phyloP scores from a whole-genome alignment of 164 flowering plant genomes.

The Saururus chinensis region DNA sequence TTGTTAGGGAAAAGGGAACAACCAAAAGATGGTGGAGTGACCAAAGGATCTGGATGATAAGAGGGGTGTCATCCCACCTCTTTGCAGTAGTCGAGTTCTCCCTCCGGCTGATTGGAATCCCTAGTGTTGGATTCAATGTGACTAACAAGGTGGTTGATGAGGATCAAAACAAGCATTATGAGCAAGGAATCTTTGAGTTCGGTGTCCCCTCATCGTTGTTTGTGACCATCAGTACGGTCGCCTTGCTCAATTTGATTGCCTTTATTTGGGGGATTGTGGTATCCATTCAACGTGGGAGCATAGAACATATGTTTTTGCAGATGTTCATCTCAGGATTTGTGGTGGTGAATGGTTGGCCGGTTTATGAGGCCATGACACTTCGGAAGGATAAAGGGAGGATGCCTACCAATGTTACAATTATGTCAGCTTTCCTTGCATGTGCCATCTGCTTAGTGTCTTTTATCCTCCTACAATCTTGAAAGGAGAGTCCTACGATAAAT shows the following conservation, averaged over 20 bases:
- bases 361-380: conserved; percentile 55
- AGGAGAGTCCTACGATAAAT: too few relatives aligned
- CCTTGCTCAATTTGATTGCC: conserved; percentile 41
- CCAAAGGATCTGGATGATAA: conserved; percentile 70
- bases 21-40: conserved; percentile 57
- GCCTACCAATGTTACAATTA: conserved; percentile 17
- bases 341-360: conserved; percentile 40
- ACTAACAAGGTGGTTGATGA: conserved; percentile 49
- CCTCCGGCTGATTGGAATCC: conserved; percentile 25
- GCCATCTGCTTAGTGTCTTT: not conserved
- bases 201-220: conserved; percentile 59
- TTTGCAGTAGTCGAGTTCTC: conserved; percentile 36
- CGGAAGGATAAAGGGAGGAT: conserved; percentile 50
- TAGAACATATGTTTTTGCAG: conserved; percentile 21
- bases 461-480: not conserved
- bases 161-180: conserved; percentile 41
- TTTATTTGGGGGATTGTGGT: conserved; percentile 17
- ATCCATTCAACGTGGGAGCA: conserved; percentile 5
- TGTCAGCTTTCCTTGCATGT: conserved; percentile 15
- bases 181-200: conserved; percentile 53
- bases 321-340: conserved; percentile 37
- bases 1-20: conserved; percentile 18
- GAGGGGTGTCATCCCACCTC: conserved; percentile 38
- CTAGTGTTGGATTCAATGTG: conserved; percentile 39
- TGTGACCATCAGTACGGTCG: conserved; percentile 36